Conservation (phyloP, 352 stramenopile species). For the Globisporangium yorkense region DNA sequence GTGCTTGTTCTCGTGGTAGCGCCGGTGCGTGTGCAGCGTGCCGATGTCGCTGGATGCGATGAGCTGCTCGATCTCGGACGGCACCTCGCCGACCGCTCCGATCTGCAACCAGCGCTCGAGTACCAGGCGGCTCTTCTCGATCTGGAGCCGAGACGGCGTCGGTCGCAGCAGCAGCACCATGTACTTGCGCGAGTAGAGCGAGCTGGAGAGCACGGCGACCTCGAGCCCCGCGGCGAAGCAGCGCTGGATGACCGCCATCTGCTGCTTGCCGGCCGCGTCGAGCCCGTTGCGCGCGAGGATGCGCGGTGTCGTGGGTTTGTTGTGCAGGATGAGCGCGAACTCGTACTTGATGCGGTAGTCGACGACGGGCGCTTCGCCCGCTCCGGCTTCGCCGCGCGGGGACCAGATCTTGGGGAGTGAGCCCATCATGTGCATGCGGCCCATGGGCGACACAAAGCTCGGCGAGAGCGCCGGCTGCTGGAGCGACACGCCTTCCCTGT, state of each 20-base stretch:
- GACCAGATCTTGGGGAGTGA: constrained; percentile 66
- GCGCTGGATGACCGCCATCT: constrained; percentile 68
- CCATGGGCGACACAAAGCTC: constrained; percentile 34
- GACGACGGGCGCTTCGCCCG: constrained; percentile 15
- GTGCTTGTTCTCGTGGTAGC: background rate
- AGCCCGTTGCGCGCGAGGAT: constrained; percentile 72
- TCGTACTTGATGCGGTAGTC: constrained; percentile 81
- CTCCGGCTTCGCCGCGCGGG: constrained; percentile 40
- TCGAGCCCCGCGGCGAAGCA: constrained; percentile 74
- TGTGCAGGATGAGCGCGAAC: constrained; percentile 79
- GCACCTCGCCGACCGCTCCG: constrained; percentile 77
- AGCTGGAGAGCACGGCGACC: constrained; percentile 73
- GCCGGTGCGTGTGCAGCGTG: constrained; percentile 17
- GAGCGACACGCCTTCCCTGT: constrained; percentile 16
- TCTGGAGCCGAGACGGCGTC: constrained; percentile 55
- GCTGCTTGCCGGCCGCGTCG: constrained; percentile 61
- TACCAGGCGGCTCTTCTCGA: constrained; percentile 73
- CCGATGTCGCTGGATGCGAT: constrained; percentile 76
- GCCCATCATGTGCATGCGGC: constrained; percentile 38
- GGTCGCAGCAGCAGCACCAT: constrained; percentile 68
- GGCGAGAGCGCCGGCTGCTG: constrained; percentile 21
- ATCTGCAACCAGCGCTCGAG: constrained; percentile 85
- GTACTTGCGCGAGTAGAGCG: constrained; percentile 78
- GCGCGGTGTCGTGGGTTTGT: constrained; percentile 70
- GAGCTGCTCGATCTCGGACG: constrained; percentile 81